These are phyloP conservation scores for Amylostereum areolatum DNA, from an alignment of 1,284 basidiomycete genomes.

Conservation along the genomic window DNA sequence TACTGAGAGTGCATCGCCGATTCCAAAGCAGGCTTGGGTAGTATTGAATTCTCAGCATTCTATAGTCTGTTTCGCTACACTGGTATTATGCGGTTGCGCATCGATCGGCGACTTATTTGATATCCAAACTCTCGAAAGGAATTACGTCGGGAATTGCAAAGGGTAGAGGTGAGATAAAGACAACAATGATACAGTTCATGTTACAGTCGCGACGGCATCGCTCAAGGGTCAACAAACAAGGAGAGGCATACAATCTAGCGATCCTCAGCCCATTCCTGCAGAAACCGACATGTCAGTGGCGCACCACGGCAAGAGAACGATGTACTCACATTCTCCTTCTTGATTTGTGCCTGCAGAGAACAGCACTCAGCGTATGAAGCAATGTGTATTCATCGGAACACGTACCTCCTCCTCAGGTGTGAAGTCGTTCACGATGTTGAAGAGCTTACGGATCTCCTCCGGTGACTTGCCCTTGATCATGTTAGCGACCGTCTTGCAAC, in stretches of 20 bases:
- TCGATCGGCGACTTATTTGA: no score
- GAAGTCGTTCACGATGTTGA: conserved; percentile 98
- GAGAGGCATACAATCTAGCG: conserved; percentile 42
- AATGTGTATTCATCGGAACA: conserved; percentile 3
- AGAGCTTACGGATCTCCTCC: conserved; percentile 93
- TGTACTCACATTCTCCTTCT: conserved; percentile 92
- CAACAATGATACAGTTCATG: no score
- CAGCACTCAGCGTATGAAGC: no score
- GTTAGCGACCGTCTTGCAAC: conserved; percentile 99
- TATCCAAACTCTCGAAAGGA: no score
- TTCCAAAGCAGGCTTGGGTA: no score
- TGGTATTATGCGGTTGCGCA: no score
- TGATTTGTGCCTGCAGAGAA: conserved; percentile 81
- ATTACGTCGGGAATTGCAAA: no score
- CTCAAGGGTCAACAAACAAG: background rate
- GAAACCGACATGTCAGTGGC: conserved; percentile 6
- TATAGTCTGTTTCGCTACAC: no score
- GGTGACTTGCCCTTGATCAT: conserved; percentile 99
- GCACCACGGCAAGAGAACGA: background rate
- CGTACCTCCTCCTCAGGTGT: conserved; percentile 96
- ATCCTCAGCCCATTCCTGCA: conserved; percentile 86
- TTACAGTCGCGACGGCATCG: no score
- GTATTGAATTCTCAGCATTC: no score
- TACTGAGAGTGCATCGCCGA: no score
- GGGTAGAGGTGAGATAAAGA: no score